These are phyloP conservation scores for Magnolia changhungtana DNA, from an alignment of 164 flowering plant genomes.

Conservation along the genomic window DNA sequence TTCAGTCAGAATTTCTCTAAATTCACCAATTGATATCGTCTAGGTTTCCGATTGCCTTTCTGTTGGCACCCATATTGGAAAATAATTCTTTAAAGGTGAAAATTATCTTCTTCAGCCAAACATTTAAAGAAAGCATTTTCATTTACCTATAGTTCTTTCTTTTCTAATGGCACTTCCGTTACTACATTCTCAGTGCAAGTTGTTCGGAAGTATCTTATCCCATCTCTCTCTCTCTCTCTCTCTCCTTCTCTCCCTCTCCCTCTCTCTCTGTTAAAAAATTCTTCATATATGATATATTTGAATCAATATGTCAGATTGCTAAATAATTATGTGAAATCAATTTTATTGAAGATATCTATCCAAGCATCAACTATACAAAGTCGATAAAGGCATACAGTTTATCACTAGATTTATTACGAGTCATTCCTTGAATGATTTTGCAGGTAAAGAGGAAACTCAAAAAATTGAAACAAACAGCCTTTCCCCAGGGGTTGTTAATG, in stretches of 20 bases:
- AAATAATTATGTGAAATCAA: not conserved
- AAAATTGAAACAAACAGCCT: not conserved
- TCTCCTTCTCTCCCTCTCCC: no score
- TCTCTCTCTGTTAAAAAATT: no score
- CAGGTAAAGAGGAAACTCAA: slow-evolving; percentile 3
- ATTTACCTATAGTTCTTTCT: no score
- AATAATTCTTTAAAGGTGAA: no score
- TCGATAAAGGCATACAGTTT: not conserved
- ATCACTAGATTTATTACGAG: not conserved
- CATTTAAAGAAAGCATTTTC: no score
- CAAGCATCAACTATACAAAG: not conserved
- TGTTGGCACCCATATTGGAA: no score
- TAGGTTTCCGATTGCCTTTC: no score
- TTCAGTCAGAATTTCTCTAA: no score
- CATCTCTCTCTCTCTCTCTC: not conserved
- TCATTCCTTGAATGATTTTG: not conserved
- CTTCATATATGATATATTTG: no score
- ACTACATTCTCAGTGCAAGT: not conserved
- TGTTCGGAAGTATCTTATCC: not conserved
- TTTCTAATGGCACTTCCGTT: not conserved
- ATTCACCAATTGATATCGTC: no score
- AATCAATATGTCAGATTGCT: not conserved
- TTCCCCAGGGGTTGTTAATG: not conserved
- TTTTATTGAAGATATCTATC: not conserved
- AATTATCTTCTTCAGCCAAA: no score